Evolutionary conservation across 306 rosid species (phyloP).

Genomic region (Acmispon strigosus): DNA sequence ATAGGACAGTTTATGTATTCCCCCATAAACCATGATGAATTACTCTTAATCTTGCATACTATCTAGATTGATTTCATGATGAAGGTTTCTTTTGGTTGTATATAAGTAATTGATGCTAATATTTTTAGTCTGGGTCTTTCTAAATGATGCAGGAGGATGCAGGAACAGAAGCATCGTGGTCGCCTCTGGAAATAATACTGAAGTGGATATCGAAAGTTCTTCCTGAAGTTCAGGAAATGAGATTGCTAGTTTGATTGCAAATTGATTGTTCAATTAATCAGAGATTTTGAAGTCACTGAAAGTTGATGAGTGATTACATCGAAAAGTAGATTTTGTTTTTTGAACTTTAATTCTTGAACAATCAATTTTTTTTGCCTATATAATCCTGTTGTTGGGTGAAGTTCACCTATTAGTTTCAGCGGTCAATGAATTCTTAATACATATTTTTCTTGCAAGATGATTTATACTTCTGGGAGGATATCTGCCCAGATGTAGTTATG

Average conservation of each 20-base stretch:
- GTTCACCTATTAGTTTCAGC: neutral
- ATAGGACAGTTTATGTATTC: neutral
- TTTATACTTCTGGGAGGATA: neutral
- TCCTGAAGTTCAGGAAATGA: neutral
- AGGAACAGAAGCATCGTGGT: constrained; percentile 67
- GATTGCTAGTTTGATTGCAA: constrained; percentile 11
- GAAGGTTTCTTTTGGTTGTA: neutral
- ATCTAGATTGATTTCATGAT: neutral
- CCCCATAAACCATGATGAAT: neutral
- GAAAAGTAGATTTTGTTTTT: constrained; percentile 12
- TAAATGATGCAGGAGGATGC: constrained; percentile 52
- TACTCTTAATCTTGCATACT: neutral
- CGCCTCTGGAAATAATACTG: constrained; percentile 52
- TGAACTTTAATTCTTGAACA: neutral
- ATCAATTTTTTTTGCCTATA: constrained; percentile 8
- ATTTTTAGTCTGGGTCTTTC: neutral
- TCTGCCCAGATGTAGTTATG: neutral
- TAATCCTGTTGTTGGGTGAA: constrained; percentile 4
- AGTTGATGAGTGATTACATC: constrained; percentile 6
- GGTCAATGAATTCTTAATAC: neutral
- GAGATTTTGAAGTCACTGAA: constrained; percentile 11
- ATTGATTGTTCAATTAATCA: neutral
- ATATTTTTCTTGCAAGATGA: neutral
- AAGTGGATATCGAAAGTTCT: neutral
- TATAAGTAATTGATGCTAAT: neutral